Base-by-base conservation (phyloP, 441 rosid genomes). In the Pelargonium cotyledonis region DNA sequence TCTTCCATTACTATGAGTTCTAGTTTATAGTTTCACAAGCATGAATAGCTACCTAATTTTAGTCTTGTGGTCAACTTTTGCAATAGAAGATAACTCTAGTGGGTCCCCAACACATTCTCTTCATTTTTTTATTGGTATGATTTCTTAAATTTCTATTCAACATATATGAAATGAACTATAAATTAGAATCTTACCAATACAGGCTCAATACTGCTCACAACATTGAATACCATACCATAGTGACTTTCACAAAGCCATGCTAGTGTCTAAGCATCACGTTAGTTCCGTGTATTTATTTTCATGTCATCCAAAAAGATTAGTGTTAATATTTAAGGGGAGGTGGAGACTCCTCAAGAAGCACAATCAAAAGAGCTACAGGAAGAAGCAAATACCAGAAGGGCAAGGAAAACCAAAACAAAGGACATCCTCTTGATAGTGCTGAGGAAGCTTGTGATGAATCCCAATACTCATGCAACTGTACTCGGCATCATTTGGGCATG, bases 381-480 rank as follows among this genome's bases (percentile, higher is more conserved):
- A 35, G 90, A 76, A 73, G 77, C 75, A 65, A 75, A 77, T 47
- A 79, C 65, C 38, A 83, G 81, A 81, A 75, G 70, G 76, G 72
- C 72, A 66, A 82, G 74, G 72, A 79, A 78, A 69, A 69, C 65
- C 35, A 80, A 84, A 73, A 73, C 86, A 47, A n/a, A 72, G 80
- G 65, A 68, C 69, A 78, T 91, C 78, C 68, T 94, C 63, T 70
- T 79, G 73, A 83, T 79, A 55, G 97, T 89, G 70, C 91, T 84
- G 72, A 83, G 67, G 83, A 89, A 89, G 76, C 95, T 94, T 43
- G 51, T 89, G 47, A 58, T 68, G 63, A 94, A 91, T 77, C 99
- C 97, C 66, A 94, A 94, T 66, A 89, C 93, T 35, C 87, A 90
- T 80, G 92, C 92, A 66, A 83, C 97, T 62, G 15, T 85, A 40